Evolutionary conservation across 305 asterid genomes (phyloP).

Genomic region (Rubia occidens): DNA sequence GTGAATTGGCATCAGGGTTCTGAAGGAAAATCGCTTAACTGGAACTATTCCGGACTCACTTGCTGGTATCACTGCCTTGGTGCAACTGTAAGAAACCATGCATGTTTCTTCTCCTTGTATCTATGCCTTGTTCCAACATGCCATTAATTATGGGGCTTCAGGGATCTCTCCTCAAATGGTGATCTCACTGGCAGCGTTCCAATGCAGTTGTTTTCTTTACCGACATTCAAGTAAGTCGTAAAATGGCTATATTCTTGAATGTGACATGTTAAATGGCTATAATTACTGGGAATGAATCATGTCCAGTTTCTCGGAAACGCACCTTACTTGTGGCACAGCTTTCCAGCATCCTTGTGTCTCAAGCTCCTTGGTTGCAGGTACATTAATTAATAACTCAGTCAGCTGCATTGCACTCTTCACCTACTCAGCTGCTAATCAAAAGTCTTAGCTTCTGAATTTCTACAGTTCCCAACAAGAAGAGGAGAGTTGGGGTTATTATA

Average conservation of each 20-base stretch:
- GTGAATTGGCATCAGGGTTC: slow-evolving; percentile 33
- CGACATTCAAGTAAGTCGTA: slow-evolving; percentile 56
- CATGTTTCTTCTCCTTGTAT: slow-evolving; percentile 4
- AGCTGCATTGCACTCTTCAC: background rate
- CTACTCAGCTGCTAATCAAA: background rate
- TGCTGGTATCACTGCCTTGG: slow-evolving; percentile 35
- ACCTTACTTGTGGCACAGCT: slow-evolving; percentile 52
- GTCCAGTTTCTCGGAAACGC: slow-evolving; percentile 63
- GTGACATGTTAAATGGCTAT: too few species aligned
- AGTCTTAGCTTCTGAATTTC: slow-evolving; percentile 12
- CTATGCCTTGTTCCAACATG: background rate
- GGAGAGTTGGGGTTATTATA: slow-evolving; percentile 43
- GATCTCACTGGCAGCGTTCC: slow-evolving; percentile 66
- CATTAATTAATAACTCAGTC: background rate
- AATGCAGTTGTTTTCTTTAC: slow-evolving; percentile 37
- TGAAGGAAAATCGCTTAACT: slow-evolving; percentile 48
- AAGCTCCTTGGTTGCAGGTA: slow-evolving; percentile 54
- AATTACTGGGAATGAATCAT: slow-evolving; percentile 1
- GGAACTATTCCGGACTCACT: slow-evolving; percentile 59
- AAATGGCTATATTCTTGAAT: slow-evolving; percentile 3
- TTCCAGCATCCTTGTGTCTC: slow-evolving; percentile 63
- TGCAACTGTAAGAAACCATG: slow-evolving; percentile 44
- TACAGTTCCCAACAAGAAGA: slow-evolving; percentile 48
- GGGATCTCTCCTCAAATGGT: slow-evolving; percentile 80
- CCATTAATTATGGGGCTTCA: slow-evolving; percentile 19